Base-by-base conservation (phyloP, 495 filamentous ascomycete species). In the Tuber microsphaerosporum region DNA sequence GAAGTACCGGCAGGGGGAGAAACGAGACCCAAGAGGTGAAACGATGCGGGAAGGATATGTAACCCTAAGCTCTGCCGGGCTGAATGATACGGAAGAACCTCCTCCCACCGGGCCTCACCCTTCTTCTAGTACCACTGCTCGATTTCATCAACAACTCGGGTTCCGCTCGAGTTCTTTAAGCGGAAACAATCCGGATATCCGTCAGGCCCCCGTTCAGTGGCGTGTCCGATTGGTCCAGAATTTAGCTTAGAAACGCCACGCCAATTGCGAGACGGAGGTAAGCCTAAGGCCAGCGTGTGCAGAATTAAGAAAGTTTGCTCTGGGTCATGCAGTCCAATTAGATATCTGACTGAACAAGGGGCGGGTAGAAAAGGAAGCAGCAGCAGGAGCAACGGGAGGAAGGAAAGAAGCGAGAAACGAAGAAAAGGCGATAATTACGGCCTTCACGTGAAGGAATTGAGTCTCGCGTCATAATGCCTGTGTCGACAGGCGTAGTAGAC, bases 101-200 rank as follows among this genome's bases (percentile, higher is more conserved):
- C 4, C n/a, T 6, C 12, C 51, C 9, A n/a, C n/a, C n/a, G 22
- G n/a, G 3, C 26, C 26, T n/a, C 56, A 65, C 56, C n/a, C 56
- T 31, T 31, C 56, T 65, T 31, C 10, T 2, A 26, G 16, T 31
- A 6, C n/a, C 56, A 31, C 56, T n/a, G 56, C 56, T 56, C n/a
- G n/a, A 7, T n/a, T 12, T 56, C 3, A 26, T 61, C 8, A 65
- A 65, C 56, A 31, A 65, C 56, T 65, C 26, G 56, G 56, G 56
- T 65, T 31, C 12, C 3, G 4, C n/a, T 65, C 56, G 56, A 65
- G 12, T 31, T 2, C 7, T 31, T 31, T 10, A 1, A 65, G 56
- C 56, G 56, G 56, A 65, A 26, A 65, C 56, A 65, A 65, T 65
- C 56, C 56, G 56, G n/a, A 65, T 65, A 26, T 16, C 56, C n/a